Conservation (phyloP, 1,284 basidiomycete genomes). For the Takashimella tepidaria region DNA sequence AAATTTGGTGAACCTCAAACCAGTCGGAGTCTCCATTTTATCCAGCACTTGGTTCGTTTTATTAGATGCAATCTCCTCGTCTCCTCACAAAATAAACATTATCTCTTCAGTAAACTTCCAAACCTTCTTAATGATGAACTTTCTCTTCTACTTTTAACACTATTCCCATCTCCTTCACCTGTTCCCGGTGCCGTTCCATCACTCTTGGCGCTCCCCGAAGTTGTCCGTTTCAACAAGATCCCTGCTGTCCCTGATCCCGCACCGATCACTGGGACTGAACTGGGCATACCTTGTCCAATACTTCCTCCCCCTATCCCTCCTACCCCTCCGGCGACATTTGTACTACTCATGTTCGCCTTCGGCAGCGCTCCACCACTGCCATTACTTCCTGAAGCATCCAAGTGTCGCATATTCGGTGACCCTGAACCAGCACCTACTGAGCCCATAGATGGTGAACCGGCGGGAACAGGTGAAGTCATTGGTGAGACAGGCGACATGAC, state of each 20-base stretch:
- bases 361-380: not conserved
- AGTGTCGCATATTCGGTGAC: not conserved
- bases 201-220: slow-evolving; percentile 2
- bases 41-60: too few relatives aligned
- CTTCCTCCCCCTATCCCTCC: not conserved
- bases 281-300: too few relatives aligned
- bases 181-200: slow-evolving; percentile 17
- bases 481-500: not conserved
- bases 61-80: not conserved
- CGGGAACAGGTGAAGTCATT: not conserved
- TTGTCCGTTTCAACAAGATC: not conserved
- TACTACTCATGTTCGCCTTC: not conserved
- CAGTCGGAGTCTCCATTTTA: too few relatives aligned
- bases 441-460: not conserved
- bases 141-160: not conserved
- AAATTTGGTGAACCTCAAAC: too few relatives aligned
- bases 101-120: slow-evolving; percentile 31
- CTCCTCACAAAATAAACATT: not conserved
- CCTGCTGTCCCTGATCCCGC: not conserved
- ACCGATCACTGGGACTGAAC: too few relatives aligned
- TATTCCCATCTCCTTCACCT: slow-evolving; percentile 24
- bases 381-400: not conserved
- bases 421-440: not conserved
- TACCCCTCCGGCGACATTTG: not conserved
- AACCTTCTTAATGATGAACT: slow-evolving; percentile 23